Evolutionary conservation across 2,329 filamentous ascomycete genomes (phyloP), one percentile per base, ranked within the genome.

Genomic region (Fusarium sp.): DNA sequence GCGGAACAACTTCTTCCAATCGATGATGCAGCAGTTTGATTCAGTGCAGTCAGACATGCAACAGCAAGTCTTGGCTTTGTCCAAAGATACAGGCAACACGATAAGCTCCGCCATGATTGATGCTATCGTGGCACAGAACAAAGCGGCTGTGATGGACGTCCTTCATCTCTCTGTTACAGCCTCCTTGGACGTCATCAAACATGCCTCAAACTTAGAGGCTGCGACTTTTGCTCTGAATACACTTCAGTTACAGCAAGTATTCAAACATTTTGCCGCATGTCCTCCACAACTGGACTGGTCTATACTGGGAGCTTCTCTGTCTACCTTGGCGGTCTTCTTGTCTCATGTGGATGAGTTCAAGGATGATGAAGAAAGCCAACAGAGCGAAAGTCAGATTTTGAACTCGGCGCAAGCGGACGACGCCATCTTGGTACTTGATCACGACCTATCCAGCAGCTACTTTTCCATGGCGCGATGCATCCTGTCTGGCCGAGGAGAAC

Each of bases 1-100:
- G 90, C 86, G 89, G 65, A 86, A 84, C 67, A 82, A 80, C 18
- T 83, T 91, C 34, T 89, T 90, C 69, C 83, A 85, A 57, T 86
- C 88, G 61, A 82, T 89, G 23, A 77, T 90, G 41, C 82, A 86
- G 8, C 88, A 91, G 66, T 90, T 88, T 71, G 81, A 86, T 55
- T 87, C 85, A 3, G 86, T 86, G 3, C 86, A 85, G 9, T 79
- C 82, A 1, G 88, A 90, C 55, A 85, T 90, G 65, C 83, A 89
- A 54, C 84, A 86, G 66, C 88, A 90, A 72, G 81, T 88, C 30
- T 68, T 81, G n/a, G 80, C 80, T 12, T 78, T 90, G 71, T 82
- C 86, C 4, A 84, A 81, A 58, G 82, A 86, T 56, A 78, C 78
- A 40, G 85, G 81, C 52, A 79, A 76, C 16, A 76, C 78, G 1